Percentiles rank a stretch among this genome's conserved stretches.
phyloP scores from a whole-genome alignment of 1,284 basidiomycete genomes.

The Violaceomyces palustris region DNA sequence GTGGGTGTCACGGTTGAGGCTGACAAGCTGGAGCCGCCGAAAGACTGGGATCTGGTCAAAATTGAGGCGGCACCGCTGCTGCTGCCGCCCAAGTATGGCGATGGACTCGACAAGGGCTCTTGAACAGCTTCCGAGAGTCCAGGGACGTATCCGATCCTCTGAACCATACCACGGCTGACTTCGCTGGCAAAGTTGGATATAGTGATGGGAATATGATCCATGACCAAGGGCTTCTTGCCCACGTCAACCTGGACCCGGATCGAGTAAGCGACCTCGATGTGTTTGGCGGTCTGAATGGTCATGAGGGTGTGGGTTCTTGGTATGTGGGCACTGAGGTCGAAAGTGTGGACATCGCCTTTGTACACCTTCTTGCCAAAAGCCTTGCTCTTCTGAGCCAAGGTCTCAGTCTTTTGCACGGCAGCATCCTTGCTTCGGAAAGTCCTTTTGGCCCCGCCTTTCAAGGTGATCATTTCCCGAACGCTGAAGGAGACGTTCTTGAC shows the following conservation, averaged over 20 bases:
- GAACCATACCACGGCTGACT: conserved; percentile 19
- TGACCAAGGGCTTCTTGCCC: conserved; percentile 43
- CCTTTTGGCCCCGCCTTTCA: conserved; percentile 29
- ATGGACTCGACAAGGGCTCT: background rate
- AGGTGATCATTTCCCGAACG: conserved; percentile 47
- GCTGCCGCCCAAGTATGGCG: background rate
- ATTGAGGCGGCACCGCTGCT: conserved; percentile 2
- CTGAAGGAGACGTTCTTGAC: conserved; percentile 39
- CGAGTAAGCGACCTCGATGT: conserved; percentile 49
- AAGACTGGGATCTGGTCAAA: conserved; percentile 23
- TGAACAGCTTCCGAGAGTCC: conserved; percentile 24
- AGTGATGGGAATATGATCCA: conserved; percentile 47
- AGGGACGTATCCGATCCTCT: conserved; percentile 43
- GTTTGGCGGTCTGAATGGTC: conserved; percentile 48
- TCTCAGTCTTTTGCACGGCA: conserved; percentile 33
- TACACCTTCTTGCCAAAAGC: conserved; percentile 46
- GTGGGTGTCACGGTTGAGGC: no score
- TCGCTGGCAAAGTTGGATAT: conserved; percentile 36
- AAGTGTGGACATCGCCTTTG: conserved; percentile 45
- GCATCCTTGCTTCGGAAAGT: conserved; percentile 19
- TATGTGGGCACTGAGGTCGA: conserved; percentile 36
- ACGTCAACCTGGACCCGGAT: conserved; percentile 43
- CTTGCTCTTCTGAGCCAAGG: conserved; percentile 35
- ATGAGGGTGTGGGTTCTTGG: conserved; percentile 46
- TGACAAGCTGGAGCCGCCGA: conserved; percentile 11